Base-by-base conservation (phyloP, 768 basidiomycete species). In the Pholiota microspora region DNA sequence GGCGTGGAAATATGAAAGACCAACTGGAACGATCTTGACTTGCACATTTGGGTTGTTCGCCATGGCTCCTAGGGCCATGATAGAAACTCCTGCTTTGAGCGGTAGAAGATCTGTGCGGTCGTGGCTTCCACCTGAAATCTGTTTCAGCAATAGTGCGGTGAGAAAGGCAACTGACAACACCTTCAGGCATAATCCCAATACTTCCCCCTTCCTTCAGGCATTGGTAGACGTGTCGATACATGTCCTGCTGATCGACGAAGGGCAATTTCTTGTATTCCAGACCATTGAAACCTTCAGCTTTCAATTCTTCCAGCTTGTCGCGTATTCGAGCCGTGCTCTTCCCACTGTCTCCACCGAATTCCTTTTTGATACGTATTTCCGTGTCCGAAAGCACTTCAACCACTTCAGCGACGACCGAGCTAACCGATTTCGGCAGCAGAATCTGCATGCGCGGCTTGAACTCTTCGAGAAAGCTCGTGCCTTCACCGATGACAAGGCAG, bases 61-160 rank as follows among this genome's bases (percentile, higher is more conserved):
- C 93, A 98, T 96, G 4, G 97, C 95, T 23, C 97, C 97, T 7
- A 99, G 80, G 21, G 97, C 95, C 95, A 99, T 98, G 63, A 98
- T 83, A 1, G 94, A 90, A 31, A 98, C 95, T 4, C 97, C 97
- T 25, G 97, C 97, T 73, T 99, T 99, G 35, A 99, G 80, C 2
- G 97, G 97, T 16, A 98, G 82, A 47, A 98, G 80, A 70, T 98
- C 94, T 7, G 92, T 95, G 35, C 97, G 88, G 71, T 99, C 97
- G 70, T 99, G 97, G 55, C 95, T 98, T 53, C 97, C 97, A 62
- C 97, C 95, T 98, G 57, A 48, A 42, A 16, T 40, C 18, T 16
- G 45, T 61, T 35, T 46, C 21, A 18, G 56, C 18, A 56, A 18
- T 15, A 35, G 35, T 21, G 32, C 21, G 21, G 27, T 35, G 31